A percentile compares a stretch with the other conserved stretches of the same genome.
Conservation (phyloP, 768 basidiomycete species). For the Xerocomus brunneocitrinus region DNA sequence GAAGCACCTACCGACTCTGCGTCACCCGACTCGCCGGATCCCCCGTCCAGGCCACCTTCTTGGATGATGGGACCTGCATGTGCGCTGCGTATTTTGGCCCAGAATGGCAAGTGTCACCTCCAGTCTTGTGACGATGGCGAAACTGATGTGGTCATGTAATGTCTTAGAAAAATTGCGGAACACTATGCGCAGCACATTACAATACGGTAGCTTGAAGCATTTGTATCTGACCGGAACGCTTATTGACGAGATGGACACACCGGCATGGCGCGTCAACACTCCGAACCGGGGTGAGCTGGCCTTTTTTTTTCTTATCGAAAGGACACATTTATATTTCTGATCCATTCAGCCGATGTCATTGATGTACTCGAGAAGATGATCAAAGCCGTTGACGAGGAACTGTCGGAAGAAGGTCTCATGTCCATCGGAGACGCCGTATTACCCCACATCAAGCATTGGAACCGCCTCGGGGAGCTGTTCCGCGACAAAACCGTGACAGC, state of each 20-base stretch:
- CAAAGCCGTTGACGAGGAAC: conserved; percentile 13
- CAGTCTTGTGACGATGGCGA: not conserved
- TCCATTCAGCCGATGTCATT: conserved; percentile 11
- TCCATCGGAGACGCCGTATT: conserved; percentile 14
- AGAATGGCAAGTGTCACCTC: conserved; percentile 3
- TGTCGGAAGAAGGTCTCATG: conserved; percentile 16
- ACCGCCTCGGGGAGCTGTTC: conserved; percentile 8
- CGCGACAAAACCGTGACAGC: conserved; percentile 1
- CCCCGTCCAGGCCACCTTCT: conserved; percentile 8
- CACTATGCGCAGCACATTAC: not conserved
- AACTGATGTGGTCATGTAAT: not conserved
- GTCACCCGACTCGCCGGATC: not conserved
- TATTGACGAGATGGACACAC: conserved; percentile 12
- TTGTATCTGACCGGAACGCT: conserved; percentile 14
- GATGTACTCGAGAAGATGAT: conserved; percentile 19
- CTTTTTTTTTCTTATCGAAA: not conserved
- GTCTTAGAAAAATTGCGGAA: conserved; percentile 11
- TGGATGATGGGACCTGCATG: conserved; percentile 25
- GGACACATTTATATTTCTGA: not conserved
- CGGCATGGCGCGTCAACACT: conserved; percentile 11
- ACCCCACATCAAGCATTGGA: conserved; percentile 19
- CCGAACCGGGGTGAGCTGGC: conserved; percentile 13
- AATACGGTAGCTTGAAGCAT: conserved; percentile 18
- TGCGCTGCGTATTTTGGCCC: conserved; percentile 19
- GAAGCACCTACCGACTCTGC: not conserved